Percentiles rank a stretch among this genome's conserved stretches.
Conservation (phyloP, 768 basidiomycete genomes). For the Mycena sanguinolenta region DNA sequence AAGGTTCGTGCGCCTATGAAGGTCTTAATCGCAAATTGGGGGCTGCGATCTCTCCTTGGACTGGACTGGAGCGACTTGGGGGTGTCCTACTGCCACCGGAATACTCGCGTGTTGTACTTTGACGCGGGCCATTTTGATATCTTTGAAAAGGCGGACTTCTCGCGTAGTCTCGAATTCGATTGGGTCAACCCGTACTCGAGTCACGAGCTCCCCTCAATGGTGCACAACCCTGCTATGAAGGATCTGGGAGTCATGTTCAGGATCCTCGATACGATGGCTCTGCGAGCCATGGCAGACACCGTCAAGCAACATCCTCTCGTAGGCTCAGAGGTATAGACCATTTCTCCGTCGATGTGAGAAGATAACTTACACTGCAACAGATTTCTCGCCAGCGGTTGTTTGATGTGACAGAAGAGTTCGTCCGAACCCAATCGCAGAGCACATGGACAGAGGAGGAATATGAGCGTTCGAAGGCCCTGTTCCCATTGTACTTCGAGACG, state of each 20-base stretch:
- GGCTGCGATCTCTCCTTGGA: constrained; percentile 12
- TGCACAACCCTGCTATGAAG: constrained; percentile 24
- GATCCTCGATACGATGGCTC: constrained; percentile 25
- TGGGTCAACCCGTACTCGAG: constrained; percentile 12
- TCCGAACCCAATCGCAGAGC: constrained; percentile 14
- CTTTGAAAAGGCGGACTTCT: constrained; percentile 28
- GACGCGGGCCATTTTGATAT: constrained; percentile 25
- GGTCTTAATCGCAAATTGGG: constrained; percentile 18
- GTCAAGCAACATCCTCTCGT: constrained; percentile 15
- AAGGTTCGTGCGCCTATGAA: neutral
- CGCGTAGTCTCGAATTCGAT: constrained; percentile 22
- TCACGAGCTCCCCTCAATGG: constrained; percentile 20
- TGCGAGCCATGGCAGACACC: constrained; percentile 21
- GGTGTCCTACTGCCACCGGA: constrained; percentile 1
- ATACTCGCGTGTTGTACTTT: constrained; percentile 1
- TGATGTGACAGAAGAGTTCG: constrained; percentile 20
- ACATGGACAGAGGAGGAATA: constrained; percentile 25
- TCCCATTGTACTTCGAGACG: constrained; percentile 21
- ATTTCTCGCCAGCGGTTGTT: constrained; percentile 17
- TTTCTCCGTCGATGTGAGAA: neutral
- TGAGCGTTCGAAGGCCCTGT: constrained; percentile 13
- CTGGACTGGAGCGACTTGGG: constrained; percentile 15
- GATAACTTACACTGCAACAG: constrained; percentile 10
- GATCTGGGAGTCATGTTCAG: constrained; percentile 19
- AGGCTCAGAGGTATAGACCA: constrained; percentile 8